Evolutionary conservation across 2,329 filamentous ascomycete species (phyloP).

Genomic region (Colletotrichum sp.): DNA sequence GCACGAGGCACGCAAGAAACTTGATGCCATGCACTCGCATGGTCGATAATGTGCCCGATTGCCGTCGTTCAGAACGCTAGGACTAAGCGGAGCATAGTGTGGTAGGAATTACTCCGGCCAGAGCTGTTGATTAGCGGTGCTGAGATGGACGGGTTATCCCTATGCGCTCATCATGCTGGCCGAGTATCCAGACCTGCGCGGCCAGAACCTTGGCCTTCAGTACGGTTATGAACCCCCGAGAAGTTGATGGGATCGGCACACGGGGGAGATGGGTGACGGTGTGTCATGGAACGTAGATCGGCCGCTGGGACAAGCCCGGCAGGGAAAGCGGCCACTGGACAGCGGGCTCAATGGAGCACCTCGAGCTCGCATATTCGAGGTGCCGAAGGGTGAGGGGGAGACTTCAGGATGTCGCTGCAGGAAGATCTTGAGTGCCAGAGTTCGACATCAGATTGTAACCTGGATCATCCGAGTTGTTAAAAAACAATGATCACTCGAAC

Average conservation of each 20-base stretch:
- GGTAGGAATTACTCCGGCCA: background rate
- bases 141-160: too few species aligned
- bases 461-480: background rate
- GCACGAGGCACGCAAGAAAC: background rate
- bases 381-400: background rate
- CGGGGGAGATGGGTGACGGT: background rate
- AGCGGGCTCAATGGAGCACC: background rate
- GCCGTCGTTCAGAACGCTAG: background rate
- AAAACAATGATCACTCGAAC: background rate
- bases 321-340: background rate
- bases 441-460: background rate
- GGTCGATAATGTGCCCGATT: background rate
- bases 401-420: background rate
- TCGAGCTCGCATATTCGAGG: background rate
- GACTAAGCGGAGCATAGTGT: background rate
- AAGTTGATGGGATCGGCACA: background rate
- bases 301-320: background rate
- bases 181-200: background rate
- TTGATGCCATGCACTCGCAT: background rate
- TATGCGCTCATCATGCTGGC: background rate
- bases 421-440: background rate
- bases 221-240: background rate
- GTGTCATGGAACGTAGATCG: background rate
- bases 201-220: background rate
- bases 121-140: accelerated